Evolutionary conservation across 768 basidiomycete species (phyloP).

Genomic region (Rhodotorula taiwanensis): DNA sequence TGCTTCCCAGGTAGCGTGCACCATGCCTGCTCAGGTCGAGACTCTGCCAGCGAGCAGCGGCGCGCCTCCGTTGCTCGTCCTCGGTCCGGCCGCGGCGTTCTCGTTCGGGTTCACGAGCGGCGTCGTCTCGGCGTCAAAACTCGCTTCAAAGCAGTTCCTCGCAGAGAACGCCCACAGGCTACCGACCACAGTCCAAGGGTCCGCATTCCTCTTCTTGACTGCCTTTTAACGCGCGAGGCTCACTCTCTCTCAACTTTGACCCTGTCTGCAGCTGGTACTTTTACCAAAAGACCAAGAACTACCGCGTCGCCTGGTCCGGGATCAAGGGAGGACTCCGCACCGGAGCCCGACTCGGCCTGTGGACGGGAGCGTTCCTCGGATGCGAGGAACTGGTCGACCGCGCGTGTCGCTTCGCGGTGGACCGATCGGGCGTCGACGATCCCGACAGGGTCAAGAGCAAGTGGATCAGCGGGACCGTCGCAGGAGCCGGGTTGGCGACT

Average conservation of each 20-base stretch:
- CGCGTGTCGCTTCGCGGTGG: background rate
- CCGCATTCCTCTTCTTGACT: background rate
- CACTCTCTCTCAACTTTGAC: no score
- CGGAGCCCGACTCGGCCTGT: conserved; percentile 15
- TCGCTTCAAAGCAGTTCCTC: conserved; percentile 67
- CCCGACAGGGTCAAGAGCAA: background rate
- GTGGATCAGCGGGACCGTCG: conserved; percentile 5
- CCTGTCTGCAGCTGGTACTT: conserved; percentile 62
- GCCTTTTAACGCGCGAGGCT: no score
- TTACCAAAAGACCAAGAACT: conserved; percentile 94
- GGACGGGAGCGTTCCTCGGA: conserved; percentile 29
- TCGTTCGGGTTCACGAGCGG: conserved; percentile 39
- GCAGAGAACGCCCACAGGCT: conserved; percentile 89
- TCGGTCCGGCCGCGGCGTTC: conserved; percentile 20
- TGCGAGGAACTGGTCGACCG: conserved; percentile 17
- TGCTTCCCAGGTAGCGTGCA: background rate
- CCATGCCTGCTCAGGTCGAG: background rate
- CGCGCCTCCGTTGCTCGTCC: conserved; percentile 1
- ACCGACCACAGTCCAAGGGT: conserved; percentile 71
- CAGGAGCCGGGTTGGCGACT: conserved; percentile 10
- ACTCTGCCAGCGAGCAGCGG: background rate
- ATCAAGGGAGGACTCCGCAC: conserved; percentile 54
- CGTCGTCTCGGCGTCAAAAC: conserved; percentile 59
- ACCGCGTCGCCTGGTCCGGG: conserved; percentile 67
- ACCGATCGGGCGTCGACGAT: background rate